phyloP scores from a whole-genome alignment of 225 moss, liverwort and hornwort species.

The Straminergon stramineum region DNA sequence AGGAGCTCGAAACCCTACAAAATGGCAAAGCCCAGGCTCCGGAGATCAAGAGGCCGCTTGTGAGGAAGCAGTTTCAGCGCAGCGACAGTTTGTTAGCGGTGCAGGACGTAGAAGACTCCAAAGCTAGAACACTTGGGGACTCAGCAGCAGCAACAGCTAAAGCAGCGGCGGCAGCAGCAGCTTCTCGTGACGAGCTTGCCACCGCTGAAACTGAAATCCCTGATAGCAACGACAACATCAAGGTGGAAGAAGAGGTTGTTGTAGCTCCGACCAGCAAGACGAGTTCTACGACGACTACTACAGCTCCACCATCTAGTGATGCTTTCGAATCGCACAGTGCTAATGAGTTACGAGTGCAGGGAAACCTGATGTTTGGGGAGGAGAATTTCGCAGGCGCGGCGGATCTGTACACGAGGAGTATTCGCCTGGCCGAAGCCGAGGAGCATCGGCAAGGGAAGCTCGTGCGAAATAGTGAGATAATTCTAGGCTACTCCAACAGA shows the following conservation, averaged over 20 bases:
- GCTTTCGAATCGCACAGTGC: conserved; percentile 27
- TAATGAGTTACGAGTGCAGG: conserved; percentile 53
- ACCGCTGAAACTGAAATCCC: background rate
- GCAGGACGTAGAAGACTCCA: conserved; percentile 24
- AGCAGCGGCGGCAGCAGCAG: background rate
- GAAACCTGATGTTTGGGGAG: conserved; percentile 63
- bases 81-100: conserved; percentile 41
- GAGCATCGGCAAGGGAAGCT: conserved; percentile 30
- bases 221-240: background rate
- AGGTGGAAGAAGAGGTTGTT: background rate
- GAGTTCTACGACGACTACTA: background rate
- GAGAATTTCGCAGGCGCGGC: conserved; percentile 57
- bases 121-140: background rate
- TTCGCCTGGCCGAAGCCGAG: conserved; percentile 49
- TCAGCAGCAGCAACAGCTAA: background rate
- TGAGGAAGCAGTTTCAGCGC: conserved; percentile 15
- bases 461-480: conserved; percentile 55
- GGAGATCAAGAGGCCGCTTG: background rate
- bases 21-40: background rate
- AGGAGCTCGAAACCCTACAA: background rate
- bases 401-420: conserved; percentile 63
- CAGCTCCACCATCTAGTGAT: background rate
- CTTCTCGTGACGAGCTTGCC: background rate
- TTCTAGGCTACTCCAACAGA: conserved; percentile 84
- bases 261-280: background rate